phyloP scores from a whole-genome alignment of 352 stramenopile species.

The Peronospora tabacina region DNA sequence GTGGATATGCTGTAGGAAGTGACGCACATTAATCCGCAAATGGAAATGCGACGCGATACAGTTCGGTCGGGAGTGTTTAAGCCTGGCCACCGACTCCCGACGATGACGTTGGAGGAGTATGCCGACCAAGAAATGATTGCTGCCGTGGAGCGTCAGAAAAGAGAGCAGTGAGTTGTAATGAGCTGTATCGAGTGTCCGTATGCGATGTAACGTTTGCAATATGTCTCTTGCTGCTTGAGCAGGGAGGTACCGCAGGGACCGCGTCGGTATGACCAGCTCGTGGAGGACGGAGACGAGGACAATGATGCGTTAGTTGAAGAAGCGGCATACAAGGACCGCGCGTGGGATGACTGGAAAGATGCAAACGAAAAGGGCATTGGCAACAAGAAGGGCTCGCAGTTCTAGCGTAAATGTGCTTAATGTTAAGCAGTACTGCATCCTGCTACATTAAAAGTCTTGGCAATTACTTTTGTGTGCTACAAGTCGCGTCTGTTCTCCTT shows the following conservation, averaged over 20 bases:
- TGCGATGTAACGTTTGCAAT: conserved; percentile 11
- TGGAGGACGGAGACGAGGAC: conserved; percentile 93
- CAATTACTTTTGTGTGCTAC: too few relatives aligned
- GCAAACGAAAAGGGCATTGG: conserved; percentile 92
- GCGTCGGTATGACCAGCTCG: conserved; percentile 90
- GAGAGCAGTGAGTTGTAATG: conserved; percentile 43
- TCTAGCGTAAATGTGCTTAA: conserved; percentile 40
- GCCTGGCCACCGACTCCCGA: conserved; percentile 92
- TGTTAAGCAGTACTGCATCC: background rate
- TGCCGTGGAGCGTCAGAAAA: conserved; percentile 82
- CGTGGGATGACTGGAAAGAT: conserved; percentile 97
- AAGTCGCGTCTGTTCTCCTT: too few relatives aligned
- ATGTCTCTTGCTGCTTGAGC: background rate
- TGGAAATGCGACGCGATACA: conserved; percentile 85
- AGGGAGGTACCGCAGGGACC: conserved; percentile 52
- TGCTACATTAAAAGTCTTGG: background rate
- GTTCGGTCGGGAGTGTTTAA: conserved; percentile 89
- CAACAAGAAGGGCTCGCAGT: conserved; percentile 94
- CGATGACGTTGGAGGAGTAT: conserved; percentile 93
- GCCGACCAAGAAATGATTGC: conserved; percentile 83
- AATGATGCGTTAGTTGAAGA: conserved; percentile 88
- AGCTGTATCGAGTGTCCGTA: background rate
- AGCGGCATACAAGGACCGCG: conserved; percentile 87
- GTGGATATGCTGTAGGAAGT: conserved; percentile 43
- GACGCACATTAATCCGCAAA: conserved; percentile 78